Evolutionary conservation across 116 monocot genomes (phyloP).

Genomic region (Iris pallida): DNA sequence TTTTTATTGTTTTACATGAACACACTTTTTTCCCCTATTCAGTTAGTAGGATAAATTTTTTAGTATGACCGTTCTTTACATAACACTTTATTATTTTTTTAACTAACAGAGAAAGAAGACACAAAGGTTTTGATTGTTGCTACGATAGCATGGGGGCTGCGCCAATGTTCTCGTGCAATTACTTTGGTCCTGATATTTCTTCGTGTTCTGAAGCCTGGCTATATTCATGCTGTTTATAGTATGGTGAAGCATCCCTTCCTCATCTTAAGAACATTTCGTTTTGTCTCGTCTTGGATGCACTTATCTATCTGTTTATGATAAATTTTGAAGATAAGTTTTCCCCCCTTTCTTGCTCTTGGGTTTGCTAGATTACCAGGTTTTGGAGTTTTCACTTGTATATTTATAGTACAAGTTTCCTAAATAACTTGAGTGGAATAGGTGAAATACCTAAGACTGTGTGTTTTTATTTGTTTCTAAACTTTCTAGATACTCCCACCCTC

Average conservation of each 20-base stretch:
- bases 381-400: too few relatives aligned
- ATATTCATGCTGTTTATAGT: slow-evolving; percentile 94
- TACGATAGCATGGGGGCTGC: slow-evolving; percentile 87
- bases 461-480: too few relatives aligned
- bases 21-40: too few relatives aligned
- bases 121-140: slow-evolving; percentile 87
- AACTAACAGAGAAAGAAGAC: slow-evolving; percentile 61
- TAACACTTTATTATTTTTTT: not conserved
- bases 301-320: not conserved
- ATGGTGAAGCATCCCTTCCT: slow-evolving; percentile 52
- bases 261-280: not conserved
- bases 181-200: slow-evolving; percentile 77
- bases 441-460: too few relatives aligned
- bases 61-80: not conserved
- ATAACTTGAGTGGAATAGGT: too few relatives aligned
- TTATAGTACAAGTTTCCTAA: too few relatives aligned
- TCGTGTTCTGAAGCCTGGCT: slow-evolving; percentile 79
- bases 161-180: slow-evolving; percentile 86
- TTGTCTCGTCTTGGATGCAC: not conserved
- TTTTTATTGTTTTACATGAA: too few relatives aligned
- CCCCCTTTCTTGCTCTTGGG: too few relatives aligned
- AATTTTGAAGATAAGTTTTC: too few relatives aligned
- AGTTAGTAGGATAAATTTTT: too few relatives aligned
- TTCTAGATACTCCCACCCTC: too few relatives aligned
- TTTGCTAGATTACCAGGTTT: too few relatives aligned